Percentiles rank a stretch among this genome's conserved stretches.
phyloP scores from a whole-genome alignment of 805 yeast species.

The Wickerhamiella qilinensis region DNA sequence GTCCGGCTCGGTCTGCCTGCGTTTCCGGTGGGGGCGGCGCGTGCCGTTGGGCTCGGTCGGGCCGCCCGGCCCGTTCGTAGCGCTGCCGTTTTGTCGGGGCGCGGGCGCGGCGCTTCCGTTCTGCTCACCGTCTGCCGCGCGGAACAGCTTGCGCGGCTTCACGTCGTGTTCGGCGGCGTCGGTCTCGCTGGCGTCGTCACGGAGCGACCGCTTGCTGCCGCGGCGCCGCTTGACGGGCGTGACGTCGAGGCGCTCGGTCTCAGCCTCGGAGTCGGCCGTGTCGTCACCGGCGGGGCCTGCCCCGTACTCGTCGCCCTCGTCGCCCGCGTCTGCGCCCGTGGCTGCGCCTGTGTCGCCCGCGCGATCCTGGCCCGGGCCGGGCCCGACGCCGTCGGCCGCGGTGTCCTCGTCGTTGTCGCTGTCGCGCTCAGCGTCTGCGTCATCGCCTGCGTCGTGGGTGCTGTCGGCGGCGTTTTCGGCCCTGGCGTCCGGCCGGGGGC shows the following conservation, averaged over 20 bases:
- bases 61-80: not conserved
- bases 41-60: not conserved
- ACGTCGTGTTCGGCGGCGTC: not conserved
- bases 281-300: not conserved
- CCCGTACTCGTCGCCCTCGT: not conserved
- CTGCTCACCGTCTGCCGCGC: constrained; percentile 4
- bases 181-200: constrained; percentile 2
- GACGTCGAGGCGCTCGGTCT: constrained; percentile 69
- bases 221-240: constrained; percentile 21
- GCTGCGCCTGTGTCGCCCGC: not conserved
- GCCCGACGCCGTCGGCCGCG: too few relatives aligned
- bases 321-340: not conserved
- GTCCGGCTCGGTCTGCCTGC: not conserved
- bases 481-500: too few relatives aligned
- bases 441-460: too few relatives aligned
- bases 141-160: not conserved
- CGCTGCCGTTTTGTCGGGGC: not conserved
- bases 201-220: not conserved
- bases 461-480: too few relatives aligned
- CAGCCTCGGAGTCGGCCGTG: constrained; percentile 56
- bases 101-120: constrained; percentile 3
- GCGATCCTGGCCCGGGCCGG: too few relatives aligned
- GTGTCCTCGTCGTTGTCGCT: too few relatives aligned
- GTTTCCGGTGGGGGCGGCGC: not conserved
- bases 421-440: too few relatives aligned